These are phyloP conservation scores for Verbena officinalis DNA, from an alignment of 257 asterid genomes.

Conservation along the genomic window DNA sequence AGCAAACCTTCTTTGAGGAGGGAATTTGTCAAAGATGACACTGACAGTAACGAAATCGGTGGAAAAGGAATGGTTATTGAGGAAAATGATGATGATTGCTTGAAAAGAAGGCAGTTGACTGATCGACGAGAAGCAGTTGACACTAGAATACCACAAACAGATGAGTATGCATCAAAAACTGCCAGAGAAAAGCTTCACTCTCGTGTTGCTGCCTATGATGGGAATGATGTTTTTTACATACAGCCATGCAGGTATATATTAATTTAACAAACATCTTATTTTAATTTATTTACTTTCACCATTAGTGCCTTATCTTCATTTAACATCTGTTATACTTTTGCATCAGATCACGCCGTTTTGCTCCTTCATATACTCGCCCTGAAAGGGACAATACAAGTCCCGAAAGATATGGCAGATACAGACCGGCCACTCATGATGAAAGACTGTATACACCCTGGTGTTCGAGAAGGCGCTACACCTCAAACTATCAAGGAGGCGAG, in stretches of 20 bases:
- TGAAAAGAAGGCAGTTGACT: conserved; percentile 38
- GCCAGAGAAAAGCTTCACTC: conserved; percentile 53
- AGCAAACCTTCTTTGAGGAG: conserved; percentile 38
- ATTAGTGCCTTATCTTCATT: neutral
- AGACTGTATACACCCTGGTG: conserved; percentile 58
- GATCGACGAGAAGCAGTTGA: conserved; percentile 38
- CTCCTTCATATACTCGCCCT: conserved; percentile 44
- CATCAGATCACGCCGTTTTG: conserved; percentile 45
- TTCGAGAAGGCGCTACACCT: conserved; percentile 48
- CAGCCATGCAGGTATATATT: conserved; percentile 60
- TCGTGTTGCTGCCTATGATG: conserved; percentile 41
- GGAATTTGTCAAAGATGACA: conserved; percentile 37
- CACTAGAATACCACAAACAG: conserved; percentile 35
- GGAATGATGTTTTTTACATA: conserved; percentile 35
- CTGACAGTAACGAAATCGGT: conserved; percentile 32
- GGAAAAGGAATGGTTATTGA: conserved; percentile 44
- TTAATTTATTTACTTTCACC: neutral
- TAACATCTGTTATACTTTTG: conserved; percentile 1
- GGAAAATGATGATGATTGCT: conserved; percentile 35
- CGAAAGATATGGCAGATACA: conserved; percentile 51
- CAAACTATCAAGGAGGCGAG: conserved; percentile 45
- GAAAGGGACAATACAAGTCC: conserved; percentile 51
- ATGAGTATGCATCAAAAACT: conserved; percentile 45
- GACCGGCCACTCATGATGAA: conserved; percentile 44
- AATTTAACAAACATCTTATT: neutral